Evolutionary conservation across 177 flowering plant genomes (phyloP).

Genomic region (Vitis hybrid): DNA sequence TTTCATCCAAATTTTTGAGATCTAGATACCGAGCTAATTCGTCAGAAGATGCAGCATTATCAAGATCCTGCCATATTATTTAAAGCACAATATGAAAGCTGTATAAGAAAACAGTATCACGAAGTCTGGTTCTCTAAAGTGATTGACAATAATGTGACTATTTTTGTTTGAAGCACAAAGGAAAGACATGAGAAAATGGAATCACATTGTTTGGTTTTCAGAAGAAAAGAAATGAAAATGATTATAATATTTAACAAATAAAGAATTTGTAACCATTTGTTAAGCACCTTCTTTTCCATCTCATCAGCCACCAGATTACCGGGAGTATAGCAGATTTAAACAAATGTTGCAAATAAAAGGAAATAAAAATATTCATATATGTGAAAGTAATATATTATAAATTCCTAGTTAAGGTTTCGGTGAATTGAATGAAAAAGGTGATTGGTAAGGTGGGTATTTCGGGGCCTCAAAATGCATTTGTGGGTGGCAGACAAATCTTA

Average conservation of each 20-base stretch:
- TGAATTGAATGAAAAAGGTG: too few species aligned
- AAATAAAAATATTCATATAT: not conserved
- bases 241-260: too few species aligned
- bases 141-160: too few species aligned
- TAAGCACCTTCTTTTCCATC: not conserved
- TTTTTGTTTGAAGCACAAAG: not conserved
- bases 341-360: not conserved
- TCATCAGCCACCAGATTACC: not conserved
- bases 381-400: too few species aligned
- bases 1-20: constrained; percentile 91
- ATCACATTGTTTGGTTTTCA: not conserved
- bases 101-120: not conserved
- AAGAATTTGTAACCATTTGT: not conserved
- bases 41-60: constrained; percentile 78
- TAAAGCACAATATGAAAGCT: not conserved
- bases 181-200: not conserved
- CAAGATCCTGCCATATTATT: constrained; percentile 60
- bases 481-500: too few species aligned
- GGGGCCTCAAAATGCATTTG: too few species aligned
- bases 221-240: too few species aligned
- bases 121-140: too few species aligned
- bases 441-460: too few species aligned
- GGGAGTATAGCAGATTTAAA: not conserved
- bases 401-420: too few species aligned
- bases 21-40: constrained; percentile 87